Evolutionary conservation across 1,284 basidiomycete genomes (phyloP).

Genomic region (Microbotryum violaceum): DNA sequence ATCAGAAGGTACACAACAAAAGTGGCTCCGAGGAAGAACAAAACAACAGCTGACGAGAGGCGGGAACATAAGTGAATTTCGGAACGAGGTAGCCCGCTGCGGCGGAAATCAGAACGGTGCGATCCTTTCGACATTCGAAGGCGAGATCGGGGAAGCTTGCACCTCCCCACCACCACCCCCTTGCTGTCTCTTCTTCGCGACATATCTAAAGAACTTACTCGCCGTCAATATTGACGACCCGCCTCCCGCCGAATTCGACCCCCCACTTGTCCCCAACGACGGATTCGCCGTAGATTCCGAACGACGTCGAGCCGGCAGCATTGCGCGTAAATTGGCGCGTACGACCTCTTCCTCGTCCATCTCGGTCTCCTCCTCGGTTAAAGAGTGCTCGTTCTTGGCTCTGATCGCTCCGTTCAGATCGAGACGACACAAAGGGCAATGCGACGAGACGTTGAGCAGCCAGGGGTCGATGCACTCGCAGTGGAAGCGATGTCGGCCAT

Average conservation of each 20-base stretch:
- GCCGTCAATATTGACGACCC: background rate
- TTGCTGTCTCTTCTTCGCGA: constrained; percentile 4
- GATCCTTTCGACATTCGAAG: too few relatives aligned
- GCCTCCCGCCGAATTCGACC: background rate
- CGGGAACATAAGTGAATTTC: too few relatives aligned
- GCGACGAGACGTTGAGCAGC: constrained; percentile 78
- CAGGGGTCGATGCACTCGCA: constrained; percentile 62
- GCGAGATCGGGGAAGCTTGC: background rate
- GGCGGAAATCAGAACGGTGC: too few relatives aligned
- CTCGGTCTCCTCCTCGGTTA: background rate
- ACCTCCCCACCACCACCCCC: background rate
- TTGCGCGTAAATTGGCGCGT: constrained; percentile 6
- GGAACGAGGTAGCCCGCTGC: too few relatives aligned
- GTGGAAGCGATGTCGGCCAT: constrained; percentile 80
- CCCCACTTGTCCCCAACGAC: background rate
- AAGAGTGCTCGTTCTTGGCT: background rate
- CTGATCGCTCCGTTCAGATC: constrained; percentile 24
- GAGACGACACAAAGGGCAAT: constrained; percentile 75
- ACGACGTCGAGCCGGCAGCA: constrained; percentile 5
- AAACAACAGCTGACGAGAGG: too few relatives aligned
- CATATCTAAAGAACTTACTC: constrained; percentile 7
- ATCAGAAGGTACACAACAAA: too few relatives aligned
- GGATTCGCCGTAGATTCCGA: background rate
- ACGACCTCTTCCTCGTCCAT: constrained; percentile 7
- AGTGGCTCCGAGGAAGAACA: too few relatives aligned